Evolutionary conservation across 805 yeast genomes (phyloP), one percentile per base, ranked within the genome.

Genomic region (Nakazawaea wickerhamii): DNA sequence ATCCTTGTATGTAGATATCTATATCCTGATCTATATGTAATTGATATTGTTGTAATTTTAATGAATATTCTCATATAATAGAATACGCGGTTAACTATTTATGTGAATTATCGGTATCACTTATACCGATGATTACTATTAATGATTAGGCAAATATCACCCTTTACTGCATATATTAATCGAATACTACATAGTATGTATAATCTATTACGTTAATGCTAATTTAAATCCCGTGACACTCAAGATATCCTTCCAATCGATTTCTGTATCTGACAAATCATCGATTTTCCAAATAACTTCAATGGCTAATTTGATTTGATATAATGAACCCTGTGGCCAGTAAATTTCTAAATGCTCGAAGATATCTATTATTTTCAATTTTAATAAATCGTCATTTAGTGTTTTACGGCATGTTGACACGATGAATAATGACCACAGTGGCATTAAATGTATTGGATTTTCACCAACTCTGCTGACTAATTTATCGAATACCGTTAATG

Each of bases 351-450:
- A 34, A 2, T 38, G 17, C 1, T 46, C 42, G 10, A 57, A 45
- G 3, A 58, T 37, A 7, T 51, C 48, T 19, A 60, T 38, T 1
- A 57, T 47, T 17, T 36, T 30, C 1, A 50, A 7, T 18, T 62
- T 43, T 1, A 40, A 26, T 14, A 48, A 51, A 15, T 51, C 60
- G 18, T 49, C 39, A 7, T 32, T 20, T 4, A 36, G 44, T 14
- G 37, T 35, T n/a, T 41, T 47, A 7, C 46, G 46, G 32, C 57
- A 51, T 6, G 49, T 40, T 0, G 59, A 45, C 3, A 55, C 28
- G 2, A 61, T 52, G 10, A 61, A 45, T 10, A 62, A 30, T n/a
- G 61, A 42, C 67, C 67, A 62, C 9, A 50, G 50, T 5, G 67
- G 67, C 27, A 25, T 25, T 13, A 25, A 25, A 13, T 25, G 27